phyloP scores from a whole-genome alignment of 352 stramenopile species.

The Phytophthora brassicae region DNA sequence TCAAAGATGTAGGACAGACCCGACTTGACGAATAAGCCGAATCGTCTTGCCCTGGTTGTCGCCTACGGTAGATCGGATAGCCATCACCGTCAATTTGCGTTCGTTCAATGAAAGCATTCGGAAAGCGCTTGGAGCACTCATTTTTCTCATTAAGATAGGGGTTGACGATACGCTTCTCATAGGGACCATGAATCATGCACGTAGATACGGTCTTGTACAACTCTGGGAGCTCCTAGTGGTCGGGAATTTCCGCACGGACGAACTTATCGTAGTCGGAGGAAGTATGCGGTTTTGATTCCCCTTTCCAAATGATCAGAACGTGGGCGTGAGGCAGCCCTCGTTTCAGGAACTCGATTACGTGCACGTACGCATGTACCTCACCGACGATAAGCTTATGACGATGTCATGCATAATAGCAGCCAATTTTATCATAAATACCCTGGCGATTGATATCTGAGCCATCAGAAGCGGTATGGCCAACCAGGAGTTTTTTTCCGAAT shows the following conservation, averaged over 20 bases:
- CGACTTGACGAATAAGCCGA: too few relatives aligned
- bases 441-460: constrained; percentile 16
- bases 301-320: constrained; percentile 44
- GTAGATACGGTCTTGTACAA: constrained; percentile 10
- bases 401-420: constrained; percentile 28
- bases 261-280: constrained; percentile 11
- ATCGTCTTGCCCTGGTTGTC: too few relatives aligned
- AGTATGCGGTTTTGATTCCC: constrained; percentile 21
- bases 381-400: constrained; percentile 22
- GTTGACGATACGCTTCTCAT: neutral
- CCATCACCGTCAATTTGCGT: constrained; percentile 9
- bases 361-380: constrained; percentile 19
- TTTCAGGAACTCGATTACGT: constrained; percentile 55
- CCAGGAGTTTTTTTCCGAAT: constrained; percentile 22
- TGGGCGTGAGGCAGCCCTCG: constrained; percentile 45
- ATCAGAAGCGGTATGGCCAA: constrained; percentile 13
- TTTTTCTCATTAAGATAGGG: constrained; percentile 21
- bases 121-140: constrained; percentile 31
- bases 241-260: constrained; percentile 27
- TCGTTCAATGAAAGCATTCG: constrained; percentile 8
- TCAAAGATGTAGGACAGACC: too few relatives aligned
- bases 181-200: constrained; percentile 24
- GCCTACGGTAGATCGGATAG: constrained; percentile 20
- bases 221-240: neutral
- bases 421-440: constrained; percentile 26